Percentiles rank a stretch among this genome's conserved stretches.
phyloP scores from a whole-genome alignment of 257 asterid genomes.

The Verbascum thapsus region DNA sequence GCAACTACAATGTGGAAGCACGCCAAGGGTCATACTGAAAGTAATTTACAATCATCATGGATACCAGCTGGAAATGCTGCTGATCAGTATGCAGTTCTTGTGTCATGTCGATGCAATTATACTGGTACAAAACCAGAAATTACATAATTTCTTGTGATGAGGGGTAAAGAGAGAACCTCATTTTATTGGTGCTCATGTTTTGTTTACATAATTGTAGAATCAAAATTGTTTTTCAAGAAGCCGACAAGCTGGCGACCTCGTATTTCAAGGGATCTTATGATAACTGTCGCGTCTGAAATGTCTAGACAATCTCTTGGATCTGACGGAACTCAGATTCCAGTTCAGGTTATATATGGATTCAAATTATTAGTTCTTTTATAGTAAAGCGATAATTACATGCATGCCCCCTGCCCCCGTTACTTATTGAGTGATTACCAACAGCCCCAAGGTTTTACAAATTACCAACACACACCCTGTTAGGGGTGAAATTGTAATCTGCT shows the following conservation, averaged over 20 bases:
- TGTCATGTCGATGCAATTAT: slow-evolving; percentile 95
- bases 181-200: slow-evolving; percentile 21
- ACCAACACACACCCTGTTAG: too few species aligned
- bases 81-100: slow-evolving; percentile 83
- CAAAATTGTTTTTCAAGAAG: slow-evolving; percentile 90
- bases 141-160: slow-evolving; percentile 2
- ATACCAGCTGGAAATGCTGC: slow-evolving; percentile 50
- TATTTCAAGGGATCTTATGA: slow-evolving; percentile 86
- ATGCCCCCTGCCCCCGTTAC: too few species aligned
- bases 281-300: slow-evolving; percentile 96
- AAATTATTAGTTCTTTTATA: neutral
- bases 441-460: too few species aligned
- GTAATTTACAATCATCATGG: slow-evolving; percentile 40
- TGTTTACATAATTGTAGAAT: slow-evolving; percentile 58
- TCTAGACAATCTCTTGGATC: slow-evolving; percentile 70
- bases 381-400: too few species aligned
- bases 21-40: slow-evolving; percentile 43
- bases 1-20: slow-evolving; percentile 64
- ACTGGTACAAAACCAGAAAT: slow-evolving; percentile 57
- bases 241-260: slow-evolving; percentile 91
- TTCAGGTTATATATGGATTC: slow-evolving; percentile 64
- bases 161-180: slow-evolving; percentile 20
- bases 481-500: too few species aligned
- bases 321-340: slow-evolving; percentile 79
- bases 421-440: too few species aligned